Percentiles rank a stretch among this genome's conserved stretches.
These are phyloP conservation scores for Xylaria sp. DNA, from an alignment of 2,329 filamentous ascomycete species.

Conservation along the genomic window DNA sequence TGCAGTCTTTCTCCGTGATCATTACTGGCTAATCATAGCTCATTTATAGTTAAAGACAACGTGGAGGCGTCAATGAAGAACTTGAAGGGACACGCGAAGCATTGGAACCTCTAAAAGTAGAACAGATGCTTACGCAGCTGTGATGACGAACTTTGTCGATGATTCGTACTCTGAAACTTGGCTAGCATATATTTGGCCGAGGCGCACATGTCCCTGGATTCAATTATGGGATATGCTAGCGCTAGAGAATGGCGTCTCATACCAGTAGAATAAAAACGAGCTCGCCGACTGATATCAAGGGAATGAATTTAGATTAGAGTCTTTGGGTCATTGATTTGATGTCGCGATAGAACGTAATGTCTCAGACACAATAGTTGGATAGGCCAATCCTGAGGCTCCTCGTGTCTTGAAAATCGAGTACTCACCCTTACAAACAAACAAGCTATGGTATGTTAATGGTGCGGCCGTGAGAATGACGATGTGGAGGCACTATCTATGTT, in stretches of 20 bases:
- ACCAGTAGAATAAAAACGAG: not conserved
- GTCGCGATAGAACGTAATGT: slow-evolving; percentile 19
- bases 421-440: slow-evolving; percentile 30
- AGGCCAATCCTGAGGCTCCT: slow-evolving; percentile 17
- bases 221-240: not conserved
- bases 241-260: slow-evolving; percentile 26
- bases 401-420: slow-evolving; percentile 15
- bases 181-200: slow-evolving; percentile 1
- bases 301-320: slow-evolving; percentile 27
- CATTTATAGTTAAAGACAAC: not conserved
- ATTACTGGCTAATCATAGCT: not conserved
- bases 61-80: no score
- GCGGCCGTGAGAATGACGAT: slow-evolving; percentile 20
- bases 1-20: not conserved
- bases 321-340: slow-evolving; percentile 24
- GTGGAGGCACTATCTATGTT: not conserved
- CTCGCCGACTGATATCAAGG: slow-evolving; percentile 7
- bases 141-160: not conserved
- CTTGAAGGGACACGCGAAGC: not conserved
- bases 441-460: slow-evolving; percentile 25
- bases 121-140: not conserved
- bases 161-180: not conserved
- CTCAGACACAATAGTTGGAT: slow-evolving; percentile 23
- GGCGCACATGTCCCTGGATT: not conserved
- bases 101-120: not conserved